Conservation (phyloP, 768 basidiomycete species). For the Agrocybe pediades region DNA sequence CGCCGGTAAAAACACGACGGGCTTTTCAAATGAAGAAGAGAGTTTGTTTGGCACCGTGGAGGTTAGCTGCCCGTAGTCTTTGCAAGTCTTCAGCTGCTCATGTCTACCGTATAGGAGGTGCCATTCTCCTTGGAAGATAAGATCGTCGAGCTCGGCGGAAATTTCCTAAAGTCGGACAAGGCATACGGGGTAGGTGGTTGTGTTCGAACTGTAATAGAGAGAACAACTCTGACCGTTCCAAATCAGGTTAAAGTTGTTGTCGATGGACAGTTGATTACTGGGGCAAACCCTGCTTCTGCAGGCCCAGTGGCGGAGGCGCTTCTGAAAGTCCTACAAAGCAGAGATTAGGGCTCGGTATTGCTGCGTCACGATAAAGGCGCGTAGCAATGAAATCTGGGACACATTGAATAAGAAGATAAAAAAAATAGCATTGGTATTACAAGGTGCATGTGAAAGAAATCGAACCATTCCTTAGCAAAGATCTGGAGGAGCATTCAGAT, state of each 20-base stretch:
- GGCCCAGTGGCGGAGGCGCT: slow-evolving; percentile 56
- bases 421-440: slow-evolving; percentile 19
- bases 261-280: slow-evolving; percentile 65
- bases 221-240: too few species aligned
- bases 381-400: too few species aligned
- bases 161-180: slow-evolving; percentile 57
- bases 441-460: slow-evolving; percentile 15
- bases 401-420: slow-evolving; percentile 3
- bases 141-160: slow-evolving; percentile 64
- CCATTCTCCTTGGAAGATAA: slow-evolving; percentile 76
- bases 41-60: slow-evolving; percentile 43
- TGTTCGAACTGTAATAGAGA: not conserved
- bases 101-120: slow-evolving; percentile 37
- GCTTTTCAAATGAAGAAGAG: slow-evolving; percentile 77
- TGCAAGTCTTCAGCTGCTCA: not conserved
- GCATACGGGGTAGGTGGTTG: slow-evolving; percentile 53
- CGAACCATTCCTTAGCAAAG: slow-evolving; percentile 18
- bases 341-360: not conserved
- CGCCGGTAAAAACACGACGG: slow-evolving; percentile 56
- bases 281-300: slow-evolving; percentile 72
- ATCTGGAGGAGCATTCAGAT: slow-evolving; percentile 35
- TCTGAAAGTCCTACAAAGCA: slow-evolving; percentile 43
- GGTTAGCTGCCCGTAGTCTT: slow-evolving; percentile 28
- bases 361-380: not conserved
- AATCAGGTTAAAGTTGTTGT: slow-evolving; percentile 50